Evolutionary conservation across 2,329 filamentous ascomycete genomes (phyloP).

Genomic region (Stagonosporopsis rhizophila): DNA sequence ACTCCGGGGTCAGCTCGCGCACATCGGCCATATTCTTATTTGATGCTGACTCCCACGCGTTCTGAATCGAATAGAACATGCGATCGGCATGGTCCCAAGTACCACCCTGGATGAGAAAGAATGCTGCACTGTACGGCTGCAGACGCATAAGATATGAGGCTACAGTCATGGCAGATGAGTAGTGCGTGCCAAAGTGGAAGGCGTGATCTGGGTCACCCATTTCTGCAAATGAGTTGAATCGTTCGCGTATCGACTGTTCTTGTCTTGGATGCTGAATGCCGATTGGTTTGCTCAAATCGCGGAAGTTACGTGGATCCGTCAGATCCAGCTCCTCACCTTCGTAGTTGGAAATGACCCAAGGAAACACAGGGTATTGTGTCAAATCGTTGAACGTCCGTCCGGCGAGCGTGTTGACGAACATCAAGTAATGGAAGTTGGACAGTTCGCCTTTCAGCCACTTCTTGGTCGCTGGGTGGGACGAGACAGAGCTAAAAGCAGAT

Average conservation of each 20-base stretch:
- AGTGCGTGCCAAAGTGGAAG: conserved; percentile 98
- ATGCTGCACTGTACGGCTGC: conserved; percentile 95
- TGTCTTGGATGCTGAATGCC: conserved; percentile 82
- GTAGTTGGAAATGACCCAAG: conserved; percentile 96
- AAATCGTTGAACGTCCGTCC: conserved; percentile 97
- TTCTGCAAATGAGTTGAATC: conserved; percentile 86
- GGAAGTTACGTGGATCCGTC: conserved; percentile 81
- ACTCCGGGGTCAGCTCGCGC: conserved; percentile 92
- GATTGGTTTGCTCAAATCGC: conserved; percentile 95
- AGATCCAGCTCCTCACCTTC: conserved; percentile 91
- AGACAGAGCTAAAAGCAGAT: conserved; percentile 84
- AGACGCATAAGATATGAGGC: conserved; percentile 94
- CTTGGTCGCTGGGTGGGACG: conserved; percentile 83
- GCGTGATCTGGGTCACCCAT: conserved; percentile 81
- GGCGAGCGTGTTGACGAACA: conserved; percentile 98
- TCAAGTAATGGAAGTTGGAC: conserved; percentile 98
- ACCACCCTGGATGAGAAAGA: conserved; percentile 91
- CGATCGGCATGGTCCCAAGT: conserved; percentile 95
- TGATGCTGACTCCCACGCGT: conserved; percentile 90
- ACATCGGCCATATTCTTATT: conserved; percentile 92
- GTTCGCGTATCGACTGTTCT: conserved; percentile 79
- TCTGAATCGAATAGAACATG: conserved; percentile 90
- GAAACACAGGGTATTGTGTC: conserved; percentile 97
- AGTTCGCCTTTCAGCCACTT: conserved; percentile 94
- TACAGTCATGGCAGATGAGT: conserved; percentile 98